Evolutionary conservation across 192 early-diverging fungal genomes (phyloP), one percentile per base, ranked within the genome.

Genomic region (Entomortierella chlamydospora): DNA sequence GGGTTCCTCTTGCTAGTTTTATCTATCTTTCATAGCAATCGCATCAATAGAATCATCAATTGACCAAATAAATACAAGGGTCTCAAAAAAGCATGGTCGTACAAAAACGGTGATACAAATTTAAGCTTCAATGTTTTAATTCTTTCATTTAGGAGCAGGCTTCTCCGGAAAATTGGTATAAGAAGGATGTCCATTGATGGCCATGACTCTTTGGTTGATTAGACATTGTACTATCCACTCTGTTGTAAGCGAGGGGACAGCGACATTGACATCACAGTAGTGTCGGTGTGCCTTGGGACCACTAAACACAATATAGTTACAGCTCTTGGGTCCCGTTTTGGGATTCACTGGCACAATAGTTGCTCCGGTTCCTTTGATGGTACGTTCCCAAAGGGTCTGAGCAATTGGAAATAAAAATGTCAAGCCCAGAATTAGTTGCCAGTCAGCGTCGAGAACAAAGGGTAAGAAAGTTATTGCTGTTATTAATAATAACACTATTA

Each of bases 171-270:
- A 41, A 2, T 62, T 54, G 17, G 53, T 57, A 39, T 77, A 77
- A 22, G 17, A 37, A 4, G 62, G 51, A 20, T 79, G 68, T 17
- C 62, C 76, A 11, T 56, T 18, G 22, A 79, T 66, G 4, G 68
- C 31, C 29, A 79, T 20, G 18, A 79, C 28, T 1, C 68, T 55
- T 33, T 79, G 76, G 33, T 79, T 79, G 43, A 79, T 70, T 34
- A 79, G 15, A 18, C 68, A 79, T 41, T 79, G 76, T 15, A 66
- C 53, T 25, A 79, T 10, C 76, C 76, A 79, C 22, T 79, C 76
- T 8, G 50, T 4, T 13, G 67, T 31, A 25, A 79, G 39, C 7
- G 43, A 25, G 10, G 62, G 62, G 12, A 70, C 31, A 0, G 23
- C 29, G 9, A 5, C 17, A 4, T 79, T 58, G 12, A 7, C 18